These are phyloP conservation scores for Antitrichia curtipendula DNA, from an alignment of 225 moss, liverwort and hornwort species.

Conservation along the genomic window DNA sequence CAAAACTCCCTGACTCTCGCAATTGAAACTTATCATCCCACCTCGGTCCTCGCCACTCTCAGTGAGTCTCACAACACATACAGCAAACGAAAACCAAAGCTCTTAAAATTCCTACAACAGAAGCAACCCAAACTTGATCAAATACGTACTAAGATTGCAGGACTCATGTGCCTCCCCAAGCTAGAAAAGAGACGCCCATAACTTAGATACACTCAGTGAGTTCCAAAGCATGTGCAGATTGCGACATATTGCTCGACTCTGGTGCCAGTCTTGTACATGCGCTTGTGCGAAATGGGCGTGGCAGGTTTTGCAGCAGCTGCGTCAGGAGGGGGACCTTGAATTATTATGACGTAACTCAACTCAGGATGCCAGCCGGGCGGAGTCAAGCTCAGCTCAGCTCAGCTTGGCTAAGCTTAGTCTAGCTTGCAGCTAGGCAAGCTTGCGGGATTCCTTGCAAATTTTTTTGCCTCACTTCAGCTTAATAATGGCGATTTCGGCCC, in stretches of 20 bases:
- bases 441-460: background rate
- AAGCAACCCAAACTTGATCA: background rate
- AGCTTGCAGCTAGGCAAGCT: too few species aligned
- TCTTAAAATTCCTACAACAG: background rate
- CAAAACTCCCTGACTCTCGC: background rate
- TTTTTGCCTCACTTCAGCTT: background rate
- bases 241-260: background rate
- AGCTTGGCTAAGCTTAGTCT: background rate
- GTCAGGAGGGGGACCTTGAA: background rate
- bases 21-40: background rate
- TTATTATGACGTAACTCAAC: background rate
- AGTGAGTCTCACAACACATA: background rate
- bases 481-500: too few species aligned
- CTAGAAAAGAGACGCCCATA: background rate
- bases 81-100: background rate
- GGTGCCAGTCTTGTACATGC: background rate
- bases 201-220: background rate
- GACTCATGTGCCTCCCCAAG: background rate
- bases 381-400: background rate
- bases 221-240: background rate
- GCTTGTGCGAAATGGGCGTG: background rate
- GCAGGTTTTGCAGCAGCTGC: background rate
- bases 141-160: background rate
- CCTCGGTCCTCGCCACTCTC: background rate
- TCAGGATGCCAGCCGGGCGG: background rate